Evolutionary conservation across 371 early-diverging fungal species (phyloP), one percentile per base, ranked within the genome.

Genomic region (Mycotypha africana): DNA sequence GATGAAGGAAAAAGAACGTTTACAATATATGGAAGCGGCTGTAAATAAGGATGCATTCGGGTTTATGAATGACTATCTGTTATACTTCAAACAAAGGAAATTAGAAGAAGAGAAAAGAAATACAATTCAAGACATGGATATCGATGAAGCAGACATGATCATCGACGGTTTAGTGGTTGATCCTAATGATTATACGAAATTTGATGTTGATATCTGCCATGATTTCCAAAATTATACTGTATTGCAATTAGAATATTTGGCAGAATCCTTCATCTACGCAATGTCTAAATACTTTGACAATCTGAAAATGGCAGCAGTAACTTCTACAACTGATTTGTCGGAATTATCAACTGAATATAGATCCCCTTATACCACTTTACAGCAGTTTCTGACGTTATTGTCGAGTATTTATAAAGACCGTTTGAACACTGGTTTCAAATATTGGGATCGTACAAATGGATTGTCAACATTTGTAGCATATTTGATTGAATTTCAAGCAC

Each of bases 401-500:
- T 65, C 84, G 1, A 61, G 67, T 17, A 57, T 91, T 8, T 91
- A 84, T 60, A 56, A 76, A n/a, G 79, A 84, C 40, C 62, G 86
- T 3, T 76, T 81, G 1, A 85, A 91, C 44, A 78, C 83, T 2
- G 91, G 89, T 0, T 48, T 84, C 7, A 67, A 65, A 4, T 93
- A 84, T 62, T 92, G 92, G 92, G 50, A 64, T 14, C 62, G 55
- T 6, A 66, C 74, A 42, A 60, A 52, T 24, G 64, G 80, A 12
- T 67, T 89, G 43, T 74, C 78, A 24, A 68, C 75, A 19, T 90
- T 94, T 52, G 41, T 93, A 32, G 79, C 78, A 41, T 88, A 85
- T 79, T 81, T 81, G 16, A 58, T 81, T 0, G 75, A 76, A 10
- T 47, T 56, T 6, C 54, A 50, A 23, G 33, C 49, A 4, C 36